phyloP scores from a whole-genome alignment of 2,329 filamentous ascomycete species.

The Calonectria pseudoturangicola region DNA sequence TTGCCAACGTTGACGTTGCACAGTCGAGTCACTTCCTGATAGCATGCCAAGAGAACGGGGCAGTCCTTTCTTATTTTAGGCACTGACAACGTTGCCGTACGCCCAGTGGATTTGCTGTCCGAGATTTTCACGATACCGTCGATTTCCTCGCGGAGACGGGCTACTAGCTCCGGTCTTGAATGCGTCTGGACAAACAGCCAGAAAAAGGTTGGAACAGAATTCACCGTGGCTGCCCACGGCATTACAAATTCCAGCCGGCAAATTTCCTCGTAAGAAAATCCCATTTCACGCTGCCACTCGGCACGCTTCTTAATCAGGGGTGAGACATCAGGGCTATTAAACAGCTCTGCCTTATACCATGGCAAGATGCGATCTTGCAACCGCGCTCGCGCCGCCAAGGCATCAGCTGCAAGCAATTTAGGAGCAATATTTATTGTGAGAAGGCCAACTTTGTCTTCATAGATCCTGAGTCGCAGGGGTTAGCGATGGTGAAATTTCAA shows the following conservation, averaged over 20 bases:
- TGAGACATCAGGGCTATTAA: slow-evolving; percentile 27
- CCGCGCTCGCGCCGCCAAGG: neutral
- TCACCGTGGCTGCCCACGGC: slow-evolving; percentile 33
- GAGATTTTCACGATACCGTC: slow-evolving; percentile 3
- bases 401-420: neutral
- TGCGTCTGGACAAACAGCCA: slow-evolving; percentile 38
- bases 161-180: slow-evolving; percentile 10
- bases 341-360: slow-evolving; percentile 13
- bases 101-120: neutral
- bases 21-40: slow-evolving; percentile 30
- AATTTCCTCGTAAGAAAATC: slow-evolving; percentile 19
- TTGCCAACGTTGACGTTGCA: slow-evolving; percentile 32
- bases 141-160: slow-evolving; percentile 26
- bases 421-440: neutral
- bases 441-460: neutral
- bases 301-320: slow-evolving; percentile 27
- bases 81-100: slow-evolving; percentile 20
- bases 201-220: slow-evolving; percentile 39
- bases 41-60: slow-evolving; percentile 30
- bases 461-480: neutral
- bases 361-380: neutral
- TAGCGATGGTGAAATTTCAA: neutral
- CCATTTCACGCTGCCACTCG: slow-evolving; percentile 5
- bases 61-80: slow-evolving; percentile 29
- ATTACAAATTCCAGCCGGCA: slow-evolving; percentile 33